Evolutionary conservation across 345 rosid species (phyloP).

Genomic region (Raphanus raphanistrum): DNA sequence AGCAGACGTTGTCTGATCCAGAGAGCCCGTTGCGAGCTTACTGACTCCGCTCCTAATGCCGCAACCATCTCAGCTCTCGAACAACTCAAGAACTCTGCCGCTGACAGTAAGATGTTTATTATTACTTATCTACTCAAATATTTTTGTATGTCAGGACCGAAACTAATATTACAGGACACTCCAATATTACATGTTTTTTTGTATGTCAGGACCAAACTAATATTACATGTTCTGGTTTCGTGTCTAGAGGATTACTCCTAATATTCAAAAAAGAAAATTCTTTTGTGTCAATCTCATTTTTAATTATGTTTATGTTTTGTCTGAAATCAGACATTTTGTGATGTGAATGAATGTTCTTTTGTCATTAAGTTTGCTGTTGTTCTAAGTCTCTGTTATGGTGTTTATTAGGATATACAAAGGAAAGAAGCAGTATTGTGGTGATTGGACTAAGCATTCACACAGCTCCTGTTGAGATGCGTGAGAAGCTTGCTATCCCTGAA

Average conservation of each 20-base stretch:
- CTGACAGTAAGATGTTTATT: slow-evolving; percentile 47
- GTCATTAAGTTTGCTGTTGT: slow-evolving; percentile 4
- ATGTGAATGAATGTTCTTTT: background rate
- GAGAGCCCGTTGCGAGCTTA: slow-evolving; percentile 47
- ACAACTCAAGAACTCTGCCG: slow-evolving; percentile 66
- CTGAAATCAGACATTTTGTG: background rate
- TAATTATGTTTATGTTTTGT: background rate
- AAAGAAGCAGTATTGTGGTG: slow-evolving; percentile 70
- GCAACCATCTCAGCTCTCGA: slow-evolving; percentile 62
- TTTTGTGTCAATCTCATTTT: background rate
- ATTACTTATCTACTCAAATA: no score
- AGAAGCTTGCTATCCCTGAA: slow-evolving; percentile 79
- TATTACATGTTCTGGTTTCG: no score
- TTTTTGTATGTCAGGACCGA: no score
- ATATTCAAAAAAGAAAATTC: no score
- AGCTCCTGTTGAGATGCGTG: slow-evolving; percentile 80
- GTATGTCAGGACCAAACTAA: no score
- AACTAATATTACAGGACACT: no score
- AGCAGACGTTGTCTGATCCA: slow-evolving; percentile 36
- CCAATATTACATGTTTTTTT: no score
- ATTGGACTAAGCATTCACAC: slow-evolving; percentile 78
- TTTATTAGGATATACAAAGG: slow-evolving; percentile 65
- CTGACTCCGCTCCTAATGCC: slow-evolving; percentile 36
- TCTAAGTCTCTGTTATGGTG: slow-evolving; percentile 14
- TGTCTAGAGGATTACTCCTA: no score